A percentile compares a stretch with the other conserved stretches of the same genome.
These are phyloP conservation scores for Neurospora sp. DNA, from an alignment of 495 filamentous ascomycete genomes.

Conservation along the genomic window DNA sequence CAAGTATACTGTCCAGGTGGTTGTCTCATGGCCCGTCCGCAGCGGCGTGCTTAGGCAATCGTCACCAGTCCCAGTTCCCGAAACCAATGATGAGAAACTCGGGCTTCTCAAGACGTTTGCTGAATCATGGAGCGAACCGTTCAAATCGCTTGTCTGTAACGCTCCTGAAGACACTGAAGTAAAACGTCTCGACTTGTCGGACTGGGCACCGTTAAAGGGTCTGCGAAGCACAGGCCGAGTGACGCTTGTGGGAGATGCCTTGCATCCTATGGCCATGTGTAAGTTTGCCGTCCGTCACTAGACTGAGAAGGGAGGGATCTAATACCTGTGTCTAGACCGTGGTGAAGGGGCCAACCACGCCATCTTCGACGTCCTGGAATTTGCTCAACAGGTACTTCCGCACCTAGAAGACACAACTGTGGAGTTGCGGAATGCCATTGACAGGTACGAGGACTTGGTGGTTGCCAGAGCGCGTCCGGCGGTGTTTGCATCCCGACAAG, in stretches of 20 bases:
- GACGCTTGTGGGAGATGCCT: constrained; percentile 48
- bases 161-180: constrained; percentile 39
- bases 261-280: constrained; percentile 56
- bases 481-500: constrained; percentile 46
- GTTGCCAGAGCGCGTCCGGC: constrained; percentile 38
- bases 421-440: constrained; percentile 24
- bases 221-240: constrained; percentile 26
- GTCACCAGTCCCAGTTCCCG: constrained; percentile 27
- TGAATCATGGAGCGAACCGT: constrained; percentile 45
- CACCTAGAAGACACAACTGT: background rate
- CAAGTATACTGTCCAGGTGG: constrained; percentile 35
- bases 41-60: constrained; percentile 13
- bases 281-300: constrained; percentile 18
- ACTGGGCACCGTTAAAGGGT: constrained; percentile 38
- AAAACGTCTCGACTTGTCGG: constrained; percentile 42
- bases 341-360: constrained; percentile 37
- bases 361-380: constrained; percentile 28
- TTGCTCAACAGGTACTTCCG: constrained; percentile 13
- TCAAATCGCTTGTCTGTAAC: constrained; percentile 34
- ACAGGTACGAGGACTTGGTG: constrained; percentile 41
- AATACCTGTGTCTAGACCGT: constrained; percentile 18
- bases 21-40: constrained; percentile 41
- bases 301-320: too few relatives aligned
- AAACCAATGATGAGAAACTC: constrained; percentile 30
- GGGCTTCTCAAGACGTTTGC: constrained; percentile 43